Evolutionary conservation across 73 alveolate genomes (phyloP).

Genomic region (Durusdinium trenchii): DNA sequence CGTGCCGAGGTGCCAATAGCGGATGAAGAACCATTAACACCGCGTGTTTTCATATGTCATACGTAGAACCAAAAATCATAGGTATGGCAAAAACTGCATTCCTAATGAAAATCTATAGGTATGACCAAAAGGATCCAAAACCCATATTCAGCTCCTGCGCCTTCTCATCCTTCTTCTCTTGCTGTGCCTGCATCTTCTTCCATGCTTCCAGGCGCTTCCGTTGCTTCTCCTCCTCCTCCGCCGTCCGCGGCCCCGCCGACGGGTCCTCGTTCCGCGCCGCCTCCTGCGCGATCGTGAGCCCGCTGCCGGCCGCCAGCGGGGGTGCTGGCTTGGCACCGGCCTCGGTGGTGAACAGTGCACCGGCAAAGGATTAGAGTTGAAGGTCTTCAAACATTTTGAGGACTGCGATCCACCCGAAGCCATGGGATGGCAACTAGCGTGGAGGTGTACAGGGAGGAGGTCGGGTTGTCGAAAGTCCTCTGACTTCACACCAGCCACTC

Average conservation of each 20-base stretch:
- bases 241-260: slow-evolving; percentile 12
- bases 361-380: neutral
- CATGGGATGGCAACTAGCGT: neutral
- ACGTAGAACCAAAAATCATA: neutral
- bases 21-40: neutral
- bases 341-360: neutral
- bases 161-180: slow-evolving; percentile 7
- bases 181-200: slow-evolving; percentile 19
- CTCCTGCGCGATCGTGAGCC: slow-evolving; percentile 65
- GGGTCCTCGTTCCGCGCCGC: slow-evolving; percentile 56
- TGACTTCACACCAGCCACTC: no score
- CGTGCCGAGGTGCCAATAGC: neutral
- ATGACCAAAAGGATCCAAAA: no score
- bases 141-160: no score
- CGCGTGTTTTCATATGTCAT: neutral
- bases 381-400: no score
- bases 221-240: slow-evolving; percentile 51
- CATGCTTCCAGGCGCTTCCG: slow-evolving; percentile 51
- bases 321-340: slow-evolving; percentile 23
- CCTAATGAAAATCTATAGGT: neutral
- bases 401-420: neutral
- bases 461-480: neutral
- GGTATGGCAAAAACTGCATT: neutral
- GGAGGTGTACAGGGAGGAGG: neutral
- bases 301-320: neutral